These are phyloP conservation scores for Camillea tinctor DNA, from an alignment of 2,329 filamentous ascomycete genomes.

Conservation along the genomic window DNA sequence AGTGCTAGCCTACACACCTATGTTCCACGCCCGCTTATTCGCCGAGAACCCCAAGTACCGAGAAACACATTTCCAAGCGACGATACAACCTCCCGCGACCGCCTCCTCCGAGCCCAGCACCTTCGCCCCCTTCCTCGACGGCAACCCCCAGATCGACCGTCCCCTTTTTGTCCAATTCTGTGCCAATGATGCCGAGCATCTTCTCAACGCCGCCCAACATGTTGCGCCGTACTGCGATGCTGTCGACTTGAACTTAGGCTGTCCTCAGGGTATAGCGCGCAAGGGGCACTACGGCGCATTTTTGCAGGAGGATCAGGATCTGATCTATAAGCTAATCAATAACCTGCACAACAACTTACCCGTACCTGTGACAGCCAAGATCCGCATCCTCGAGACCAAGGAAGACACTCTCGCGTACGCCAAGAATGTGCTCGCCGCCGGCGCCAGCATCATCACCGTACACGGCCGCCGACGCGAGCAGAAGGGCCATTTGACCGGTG, in stretches of 20 bases:
- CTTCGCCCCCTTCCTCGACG: constrained; percentile 72
- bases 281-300: constrained; percentile 93
- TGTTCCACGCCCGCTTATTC: constrained; percentile 93
- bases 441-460: constrained; percentile 89
- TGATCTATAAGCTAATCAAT: constrained; percentile 80
- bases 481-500: constrained; percentile 90
- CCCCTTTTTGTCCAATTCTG: constrained; percentile 97
- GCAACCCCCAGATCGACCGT: constrained; percentile 79
- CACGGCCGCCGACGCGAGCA: constrained; percentile 88
- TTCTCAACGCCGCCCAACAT: constrained; percentile 74
- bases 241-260: constrained; percentile 92
- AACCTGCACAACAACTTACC: constrained; percentile 75
- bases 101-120: constrained; percentile 34
- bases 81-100: constrained; percentile 36
- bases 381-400: constrained; percentile 80
- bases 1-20: constrained; percentile 88
- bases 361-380: constrained; percentile 91
- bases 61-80: constrained; percentile 76
- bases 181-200: constrained; percentile 77
- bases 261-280: constrained; percentile 90
- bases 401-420: constrained; percentile 90
- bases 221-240: constrained; percentile 90
- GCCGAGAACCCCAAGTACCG: constrained; percentile 74
- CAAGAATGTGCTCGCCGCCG: constrained; percentile 78
- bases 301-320: constrained; percentile 84